Evolutionary conservation across 1,139 yeast genomes (phyloP), one percentile per base, ranked within the genome.

Genomic region (Geotrichum candidum): DNA sequence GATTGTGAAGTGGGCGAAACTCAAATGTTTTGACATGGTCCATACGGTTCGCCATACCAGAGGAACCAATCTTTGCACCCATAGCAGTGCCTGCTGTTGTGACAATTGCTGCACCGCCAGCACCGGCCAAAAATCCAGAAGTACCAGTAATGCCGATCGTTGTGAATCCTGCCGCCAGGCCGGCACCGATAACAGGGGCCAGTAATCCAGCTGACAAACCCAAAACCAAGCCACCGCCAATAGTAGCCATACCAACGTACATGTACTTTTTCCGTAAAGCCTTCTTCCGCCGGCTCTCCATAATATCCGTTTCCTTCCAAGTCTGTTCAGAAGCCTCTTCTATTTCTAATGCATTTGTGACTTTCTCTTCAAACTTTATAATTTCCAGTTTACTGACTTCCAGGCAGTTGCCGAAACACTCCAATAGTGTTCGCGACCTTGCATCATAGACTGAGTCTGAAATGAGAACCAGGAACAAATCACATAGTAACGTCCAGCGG

Each of bases 141-240:
- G 99, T 91, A 25, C 99, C 99, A 1, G 90, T 80, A 33, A 95
- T 88, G 33, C 99, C 99, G 38, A 94, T 85, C 0, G 99, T 94
- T 0, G 98, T 87, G 54, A 95, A 79, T 11, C 99, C 99, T 2
- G 99, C 98, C 1, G 99, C 99, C 33, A 95, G 73, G 68, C 99
- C 99, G 0, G 98, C 98, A 54, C 99, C 99, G 70, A 95, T 95
- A 3, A 95, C 96, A 0, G 99, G 99, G 0, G 99, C 99, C 58
- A 95, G 78, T 56, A 95, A 76, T 2, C 99, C 99, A 15, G 97
- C 98, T 61, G 97, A 90, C 38, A 95, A 78, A 1, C 99, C 99
- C 63, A 95, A 84, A 1, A 96, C 96, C 38, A 95, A 78, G 0
- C 97, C 92, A 0, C 99, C 99, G 18, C 99, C 98, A n/a, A 92